Evolutionary conservation across 2,329 filamentous ascomycete genomes (phyloP).

Genomic region (Neonectria magnoliae): DNA sequence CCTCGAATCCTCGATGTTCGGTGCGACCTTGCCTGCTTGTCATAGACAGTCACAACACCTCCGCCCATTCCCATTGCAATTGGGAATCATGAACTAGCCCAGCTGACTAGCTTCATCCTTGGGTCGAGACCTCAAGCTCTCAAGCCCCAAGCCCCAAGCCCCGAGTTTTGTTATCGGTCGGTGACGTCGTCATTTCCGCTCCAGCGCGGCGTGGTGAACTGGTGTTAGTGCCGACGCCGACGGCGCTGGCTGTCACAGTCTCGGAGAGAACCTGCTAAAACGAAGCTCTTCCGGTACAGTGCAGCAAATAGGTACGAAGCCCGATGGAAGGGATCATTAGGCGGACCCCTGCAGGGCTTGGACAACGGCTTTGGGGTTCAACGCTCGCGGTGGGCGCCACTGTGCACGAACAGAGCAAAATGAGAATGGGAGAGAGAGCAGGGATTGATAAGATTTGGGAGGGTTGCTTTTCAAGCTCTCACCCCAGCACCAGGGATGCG

Average conservation of each 20-base stretch:
- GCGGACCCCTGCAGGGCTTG: conserved; percentile 22
- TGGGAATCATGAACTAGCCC: conserved; percentile 21
- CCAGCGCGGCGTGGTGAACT: conserved; percentile 19
- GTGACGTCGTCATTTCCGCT: conserved; percentile 31
- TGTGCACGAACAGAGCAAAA: conserved; percentile 10
- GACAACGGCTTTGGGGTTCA: conserved; percentile 12
- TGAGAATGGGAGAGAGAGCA: conserved; percentile 19
- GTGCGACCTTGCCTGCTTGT: not conserved
- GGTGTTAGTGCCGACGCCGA: conserved; percentile 31
- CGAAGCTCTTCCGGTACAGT: not conserved
- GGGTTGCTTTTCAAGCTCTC: conserved; percentile 31
- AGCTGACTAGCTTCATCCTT: conserved; percentile 19
- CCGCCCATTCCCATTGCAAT: conserved; percentile 25
- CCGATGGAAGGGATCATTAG: conserved; percentile 28
- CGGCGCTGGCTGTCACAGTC: not conserved
- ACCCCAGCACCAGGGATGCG: conserved; percentile 30
- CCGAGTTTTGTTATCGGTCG: conserved; percentile 28
- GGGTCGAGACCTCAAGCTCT: conserved; percentile 21
- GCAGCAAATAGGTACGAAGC: conserved; percentile 21
- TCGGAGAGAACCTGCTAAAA: not conserved
- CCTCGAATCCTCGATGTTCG: not conserved
- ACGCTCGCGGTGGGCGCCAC: not conserved
- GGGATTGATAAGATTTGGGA: conserved; percentile 37
- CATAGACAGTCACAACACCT: conserved; percentile 6
- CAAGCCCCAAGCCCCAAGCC: not conserved